Base-by-base conservation (phyloP, 768 basidiomycete species). In the Austroboletus eburneus region DNA sequence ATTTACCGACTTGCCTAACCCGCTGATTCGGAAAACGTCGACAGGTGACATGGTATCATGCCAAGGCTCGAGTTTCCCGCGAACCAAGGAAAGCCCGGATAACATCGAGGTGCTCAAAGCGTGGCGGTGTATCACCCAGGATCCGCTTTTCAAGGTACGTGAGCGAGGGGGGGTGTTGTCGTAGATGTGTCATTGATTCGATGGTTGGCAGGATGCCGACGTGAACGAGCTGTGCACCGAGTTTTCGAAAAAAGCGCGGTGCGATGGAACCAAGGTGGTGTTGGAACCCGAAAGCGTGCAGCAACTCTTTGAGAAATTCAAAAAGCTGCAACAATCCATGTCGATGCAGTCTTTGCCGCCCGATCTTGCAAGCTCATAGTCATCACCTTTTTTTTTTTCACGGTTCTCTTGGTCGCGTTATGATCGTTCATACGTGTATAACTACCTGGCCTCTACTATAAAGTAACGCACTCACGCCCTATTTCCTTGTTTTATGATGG, bases 211-310 rank as follows among this genome's bases (percentile, higher is more conserved):
- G 83, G 85, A 87, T 57, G 72, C 79, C 32, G 90, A 91, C 57
- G 80, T 91, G 47, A 87, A 85, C 55, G 76, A 85, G 39, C 70
- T 92, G 20, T 92, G 90, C 60, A 57, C 79, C 7, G 85, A 91
- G 65, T 89, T 92, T 59, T 77, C 87, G 38, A 77, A 66, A 59
- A 91, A 92, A 69, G 90, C 90, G 39, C 75, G 80, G 37, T 92
- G 90, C 58, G 89, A 91, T 50, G 90, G 90, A 30, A 81, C 80
- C 22, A 88, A 87, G 69, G 85, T 90, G 32, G 89, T 91, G 17
- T 66, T 91, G 39, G 86, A 78, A 50, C 72, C 74, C 6, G 64
- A 70, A 48, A 66, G 72, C 30, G 69, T 76, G 48, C 66, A 63
- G 42, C 67, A 71, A 33, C 63, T 77, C 40, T 66, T 78, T 50